Evolutionary conservation across 257 asterid genomes (phyloP), one percentile per base, ranked within the genome.

Genomic region (Solanum lycopersicoides): DNA sequence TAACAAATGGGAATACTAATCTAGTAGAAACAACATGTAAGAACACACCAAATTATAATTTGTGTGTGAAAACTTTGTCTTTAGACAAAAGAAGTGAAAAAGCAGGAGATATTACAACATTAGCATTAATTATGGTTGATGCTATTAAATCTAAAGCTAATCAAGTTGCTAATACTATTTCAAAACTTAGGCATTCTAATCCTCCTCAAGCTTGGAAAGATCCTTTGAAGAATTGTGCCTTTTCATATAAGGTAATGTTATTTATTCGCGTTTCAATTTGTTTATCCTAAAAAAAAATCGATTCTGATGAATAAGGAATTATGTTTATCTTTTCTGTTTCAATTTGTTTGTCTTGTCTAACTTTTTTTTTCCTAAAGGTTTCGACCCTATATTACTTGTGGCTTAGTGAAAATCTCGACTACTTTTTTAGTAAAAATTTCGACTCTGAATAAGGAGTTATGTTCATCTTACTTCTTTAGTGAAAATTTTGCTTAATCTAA

Each of bases 11-110:
- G 50, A 12, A 50, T 2, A 32, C 34, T 0, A 87, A 89, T 2
- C 89, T 92, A 74, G 85, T 94, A 21, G 92, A 92, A 76, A 82
- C 63, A 47, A 89, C 98, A 7, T 95, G 98, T 87, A 87, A 18
- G 45, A 88, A 84, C 88, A 93, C 96, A 76, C 94, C 95, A 25
- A 89, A 95, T 72, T 95, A 92, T 89, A 72, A 88, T 4, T 95
- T 95, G 21, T 95, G 97, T 92, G 12, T 92, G 88, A 59, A 88
- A 87, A 91, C 90, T 65, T 90, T 93, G 88, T 42, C 16, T 12
- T 91, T 87, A 15, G 82, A 74, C 56, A 93, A 92, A 2, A 25
- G 56, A 56, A 89, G 91, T 93, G 86, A 76, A 87, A 30, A 59
- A 65, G 88, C 73, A 65, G 15, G 93, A 0, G 90, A 88, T n/a